Conservation (phyloP, 306 rosid species). For the Heteromeles arbutifolia region DNA sequence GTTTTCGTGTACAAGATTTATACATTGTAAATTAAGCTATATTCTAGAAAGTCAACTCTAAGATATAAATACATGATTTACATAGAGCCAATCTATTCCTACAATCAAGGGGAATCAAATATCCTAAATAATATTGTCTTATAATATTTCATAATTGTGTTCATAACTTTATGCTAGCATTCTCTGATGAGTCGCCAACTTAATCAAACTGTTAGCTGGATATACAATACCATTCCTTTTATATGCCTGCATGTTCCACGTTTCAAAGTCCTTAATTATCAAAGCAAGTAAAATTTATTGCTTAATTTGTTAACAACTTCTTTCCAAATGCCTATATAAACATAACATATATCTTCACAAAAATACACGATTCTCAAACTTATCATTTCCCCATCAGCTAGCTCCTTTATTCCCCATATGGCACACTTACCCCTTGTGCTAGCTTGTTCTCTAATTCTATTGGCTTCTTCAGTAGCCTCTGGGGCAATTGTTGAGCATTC, state of each 20-base stretch:
- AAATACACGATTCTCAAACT: background rate
- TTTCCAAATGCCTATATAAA: background rate
- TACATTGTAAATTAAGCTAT: too few species aligned
- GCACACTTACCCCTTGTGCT: slow-evolving; percentile 16
- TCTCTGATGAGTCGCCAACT: too few species aligned
- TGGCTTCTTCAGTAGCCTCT: slow-evolving; percentile 34
- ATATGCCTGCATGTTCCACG: background rate
- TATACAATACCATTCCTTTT: background rate
- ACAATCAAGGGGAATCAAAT: too few species aligned
- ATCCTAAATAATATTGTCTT: too few species aligned
- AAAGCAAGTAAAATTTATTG: background rate
- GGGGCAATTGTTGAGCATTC: slow-evolving; percentile 45
- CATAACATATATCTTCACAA: background rate
- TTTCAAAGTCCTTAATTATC: background rate
- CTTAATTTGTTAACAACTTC: background rate
- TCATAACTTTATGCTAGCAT: background rate
- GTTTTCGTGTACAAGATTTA: rapidly evolving
- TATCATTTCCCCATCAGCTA: background rate
- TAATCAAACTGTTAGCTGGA: background rate
- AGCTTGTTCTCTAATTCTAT: slow-evolving; percentile 24
- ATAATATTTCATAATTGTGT: background rate
- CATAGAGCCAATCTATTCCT: too few species aligned
- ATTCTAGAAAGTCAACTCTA: too few species aligned
- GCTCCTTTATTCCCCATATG: slow-evolving; percentile 3
- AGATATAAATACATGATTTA: too few species aligned